A percentile compares a stretch with the other conserved stretches of the same genome.
These are phyloP conservation scores for Peterozyma xylosa DNA, from an alignment of 805 yeast genomes.

Conservation along the genomic window DNA sequence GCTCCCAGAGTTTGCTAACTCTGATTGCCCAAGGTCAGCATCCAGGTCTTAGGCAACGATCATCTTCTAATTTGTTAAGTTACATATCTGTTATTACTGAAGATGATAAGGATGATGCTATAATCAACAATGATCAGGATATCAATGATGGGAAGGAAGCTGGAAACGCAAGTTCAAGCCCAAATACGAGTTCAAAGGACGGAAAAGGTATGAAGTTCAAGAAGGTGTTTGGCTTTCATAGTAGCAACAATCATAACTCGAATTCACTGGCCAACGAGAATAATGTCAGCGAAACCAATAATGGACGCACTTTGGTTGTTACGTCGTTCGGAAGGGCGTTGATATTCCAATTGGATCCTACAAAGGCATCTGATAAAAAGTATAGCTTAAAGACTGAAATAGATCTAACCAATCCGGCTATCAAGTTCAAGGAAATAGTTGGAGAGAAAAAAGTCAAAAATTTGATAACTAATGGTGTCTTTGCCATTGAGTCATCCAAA, in stretches of 20 bases:
- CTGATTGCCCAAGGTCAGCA: conserved; percentile 38
- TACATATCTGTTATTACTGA: conserved; percentile 7
- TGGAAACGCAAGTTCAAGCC: conserved; percentile 13
- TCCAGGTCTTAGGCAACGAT: conserved; percentile 30
- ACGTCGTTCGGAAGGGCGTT: conserved; percentile 61
- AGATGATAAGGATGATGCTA: conserved; percentile 19
- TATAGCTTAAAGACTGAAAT: conserved; percentile 48
- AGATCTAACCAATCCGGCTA: conserved; percentile 41
- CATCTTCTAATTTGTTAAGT: conserved; percentile 7
- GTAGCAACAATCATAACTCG: conserved; percentile 8
- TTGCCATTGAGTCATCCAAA: conserved; percentile 50
- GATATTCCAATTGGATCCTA: conserved; percentile 37
- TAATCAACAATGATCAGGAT: conserved; percentile 15
- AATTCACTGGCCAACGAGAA: conserved; percentile 11
- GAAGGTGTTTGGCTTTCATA: conserved; percentile 17
- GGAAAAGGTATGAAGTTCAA: conserved; percentile 15
- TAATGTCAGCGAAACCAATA: conserved; percentile 19
- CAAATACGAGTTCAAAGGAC: conserved; percentile 10
- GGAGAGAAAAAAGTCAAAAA: conserved; percentile 26
- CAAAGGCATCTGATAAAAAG: conserved; percentile 24
- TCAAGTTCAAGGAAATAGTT: conserved; percentile 53
- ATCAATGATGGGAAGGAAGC: conserved; percentile 11
- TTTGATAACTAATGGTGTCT: conserved; percentile 32
- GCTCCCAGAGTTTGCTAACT: conserved; percentile 22
- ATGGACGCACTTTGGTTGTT: conserved; percentile 40